Evolutionary conservation across 257 asterid genomes (phyloP), one percentile per base, ranked within the genome.

Genomic region (Pogostemon cablin): DNA sequence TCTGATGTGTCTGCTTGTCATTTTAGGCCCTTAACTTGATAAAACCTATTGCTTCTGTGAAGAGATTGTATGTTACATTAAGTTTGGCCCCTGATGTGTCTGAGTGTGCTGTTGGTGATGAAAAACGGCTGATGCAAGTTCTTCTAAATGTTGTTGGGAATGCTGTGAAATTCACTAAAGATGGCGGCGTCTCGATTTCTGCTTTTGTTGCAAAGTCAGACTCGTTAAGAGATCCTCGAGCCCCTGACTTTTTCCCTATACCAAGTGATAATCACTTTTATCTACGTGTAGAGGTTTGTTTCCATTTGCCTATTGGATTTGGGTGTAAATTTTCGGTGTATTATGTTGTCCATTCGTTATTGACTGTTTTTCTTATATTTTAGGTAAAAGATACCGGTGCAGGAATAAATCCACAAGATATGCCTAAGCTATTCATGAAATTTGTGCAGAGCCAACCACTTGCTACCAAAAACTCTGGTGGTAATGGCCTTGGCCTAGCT

Each of bases 401-500:
- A 34, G 99, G 99, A 74, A 85, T 95, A 57, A 91, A 81, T 80
- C 93, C 90, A 12, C 97, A 85, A 73, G 99, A 95, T 58, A 82
- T 91, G 68, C 96, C 99, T 3, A 89, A 87, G 80, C 52, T 95
- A 65, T 95, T 95, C 79, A 89, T 83, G 74, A 95, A 89, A 80
- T 95, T 91, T 77, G 95, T 92, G 8, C 95, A 95, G 81, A 82
- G 80, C 62, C 98, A 88, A 80, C 83, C 96, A 44, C 80, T 77
- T 53, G 87, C 84, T 53, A 15, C 90, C 72, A 89, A 86, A 77
- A 89, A 85, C 80, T 72, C 95, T 61, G 81, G 88, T 63, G 99
- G 98, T 59, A 83, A 92, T 77, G 99, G 99, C 38, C 99, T 95
- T 68, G 99, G 99, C 75, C 90, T 95, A 65, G 99, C 99, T 12